Conservation (phyloP, 345 rosid genomes). For the Eucalyptus paniculata region DNA sequence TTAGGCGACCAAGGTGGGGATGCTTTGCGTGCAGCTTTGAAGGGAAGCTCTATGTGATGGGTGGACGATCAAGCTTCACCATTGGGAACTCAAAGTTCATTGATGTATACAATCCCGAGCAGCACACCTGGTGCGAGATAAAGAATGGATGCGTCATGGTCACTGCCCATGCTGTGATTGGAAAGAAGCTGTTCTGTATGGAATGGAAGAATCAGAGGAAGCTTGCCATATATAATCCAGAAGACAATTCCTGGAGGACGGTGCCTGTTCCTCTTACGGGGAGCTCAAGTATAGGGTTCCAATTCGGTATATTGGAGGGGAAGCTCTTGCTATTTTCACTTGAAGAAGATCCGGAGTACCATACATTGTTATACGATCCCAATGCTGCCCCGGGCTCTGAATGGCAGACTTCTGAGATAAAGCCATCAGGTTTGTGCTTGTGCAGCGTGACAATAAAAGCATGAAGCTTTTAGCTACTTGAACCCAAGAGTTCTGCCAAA, state of each 20-base stretch:
- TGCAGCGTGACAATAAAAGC: slow-evolving; percentile 80
- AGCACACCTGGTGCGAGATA: slow-evolving; percentile 60
- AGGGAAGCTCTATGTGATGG: slow-evolving; percentile 90
- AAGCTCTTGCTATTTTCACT: slow-evolving; percentile 68
- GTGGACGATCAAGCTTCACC: slow-evolving; percentile 93
- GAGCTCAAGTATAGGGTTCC: slow-evolving; percentile 59
- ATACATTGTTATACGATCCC: slow-evolving; percentile 67
- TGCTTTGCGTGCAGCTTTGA: slow-evolving; percentile 77
- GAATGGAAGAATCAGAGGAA: slow-evolving; percentile 97
- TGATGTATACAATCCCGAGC: slow-evolving; percentile 71
- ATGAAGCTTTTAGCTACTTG: slow-evolving; percentile 7
- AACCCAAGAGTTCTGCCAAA: not conserved
- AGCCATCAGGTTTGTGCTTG: slow-evolving; percentile 67
- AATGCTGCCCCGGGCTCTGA: slow-evolving; percentile 57
- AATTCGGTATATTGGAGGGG: slow-evolving; percentile 65
- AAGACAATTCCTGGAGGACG: slow-evolving; percentile 72
- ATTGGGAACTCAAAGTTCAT: slow-evolving; percentile 85
- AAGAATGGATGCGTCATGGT: slow-evolving; percentile 96
- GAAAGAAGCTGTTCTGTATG: slow-evolving; percentile 74
- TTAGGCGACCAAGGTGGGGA: slow-evolving; percentile 91
- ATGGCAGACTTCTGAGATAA: slow-evolving; percentile 66
- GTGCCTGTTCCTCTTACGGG: slow-evolving; percentile 81
- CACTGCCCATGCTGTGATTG: slow-evolving; percentile 86
- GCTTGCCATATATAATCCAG: slow-evolving; percentile 57
- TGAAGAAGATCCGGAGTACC: slow-evolving; percentile 41